Evolutionary conservation across 2,329 filamentous ascomycete species (phyloP).

Genomic region (Sporothrix schenckii): DNA sequence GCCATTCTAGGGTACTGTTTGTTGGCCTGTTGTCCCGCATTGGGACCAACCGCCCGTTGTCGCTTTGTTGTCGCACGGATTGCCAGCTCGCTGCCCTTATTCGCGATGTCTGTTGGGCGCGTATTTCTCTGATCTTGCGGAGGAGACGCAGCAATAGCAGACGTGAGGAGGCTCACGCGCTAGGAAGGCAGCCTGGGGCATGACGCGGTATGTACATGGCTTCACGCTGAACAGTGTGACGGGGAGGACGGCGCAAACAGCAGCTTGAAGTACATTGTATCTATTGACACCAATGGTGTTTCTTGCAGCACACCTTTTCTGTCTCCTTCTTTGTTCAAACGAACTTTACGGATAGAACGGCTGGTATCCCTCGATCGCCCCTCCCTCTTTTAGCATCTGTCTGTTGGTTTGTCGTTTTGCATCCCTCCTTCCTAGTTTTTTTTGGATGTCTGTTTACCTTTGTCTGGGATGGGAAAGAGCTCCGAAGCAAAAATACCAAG

Average conservation of each 20-base stretch:
- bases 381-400: conserved; percentile 9
- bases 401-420: conserved; percentile 9
- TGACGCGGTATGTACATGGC: too few relatives aligned
- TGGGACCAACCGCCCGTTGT: conserved; percentile 25
- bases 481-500: not conserved
- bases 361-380: conserved; percentile 15
- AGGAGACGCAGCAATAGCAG: not conserved
- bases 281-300: too few relatives aligned
- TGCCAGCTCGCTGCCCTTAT: too few relatives aligned
- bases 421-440: conserved; percentile 11
- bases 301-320: too few relatives aligned
- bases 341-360: not conserved
- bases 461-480: conserved; percentile 3
- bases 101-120: conserved; percentile 18
- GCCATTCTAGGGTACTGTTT: not conserved
- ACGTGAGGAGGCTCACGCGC: not conserved
- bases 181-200: not conserved
- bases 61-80: not conserved
- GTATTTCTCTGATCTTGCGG: not conserved
- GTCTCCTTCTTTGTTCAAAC: too few relatives aligned
- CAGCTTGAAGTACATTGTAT: not conserved
- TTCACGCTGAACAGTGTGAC: not conserved
- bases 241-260: not conserved
- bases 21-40: conserved; percentile 24
- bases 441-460: not conserved